Base-by-base conservation (phyloP, 1,139 yeast species). In the Sugiyamaella grinbergsii region DNA sequence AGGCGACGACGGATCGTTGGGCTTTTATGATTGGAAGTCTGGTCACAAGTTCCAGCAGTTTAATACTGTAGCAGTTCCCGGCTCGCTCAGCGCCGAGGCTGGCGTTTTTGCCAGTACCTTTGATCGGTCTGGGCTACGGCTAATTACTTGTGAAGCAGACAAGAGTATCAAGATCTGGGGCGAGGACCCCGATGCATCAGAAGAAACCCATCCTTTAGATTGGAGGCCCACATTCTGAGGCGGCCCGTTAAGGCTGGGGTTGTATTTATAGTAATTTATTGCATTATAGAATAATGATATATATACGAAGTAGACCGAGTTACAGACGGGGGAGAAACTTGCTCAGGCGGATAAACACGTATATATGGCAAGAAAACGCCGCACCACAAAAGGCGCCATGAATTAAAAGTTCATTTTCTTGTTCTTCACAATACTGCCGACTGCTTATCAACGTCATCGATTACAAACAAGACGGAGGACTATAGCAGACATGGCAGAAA, bases 71-170 rank as follows among this genome's bases (percentile, higher is more conserved):
- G 78, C 80, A 4, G 74, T 83, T 15, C 86, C 91, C 0, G 97
- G 96, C 0, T 79, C 90, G 0, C 64, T 79, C 18, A 83, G 79
- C 13, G 73, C 83, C 37, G 90, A 83, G 58, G 73, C 80, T 24
- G 86, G 95, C 7, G 79, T 91, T 2, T 76, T 84, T 58, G 79
- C 91, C 8, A 79, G 91, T 38, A 66, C 81, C 1, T 90, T 89
- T 66, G 98, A 93, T 67, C 73, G 76, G 65, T 83, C 89, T 57
- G 97, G 98, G 0, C 68, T 83, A 59, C 76, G 96, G 39, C 70
- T 93, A 52, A 77, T 93, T 18, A 88, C 96, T 0, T 89, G 96
- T 48, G 96, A 87, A 62, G 84, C 90, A 8, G 98, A 93, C 67
- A 91, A 90, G 67, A 84, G 90, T 61, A 81, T 93, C 45, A 89